Percentiles rank a stretch among this genome's conserved stretches.
Evolutionary conservation across 2,329 filamentous ascomycete genomes (phyloP).

Genomic region (Dendryphion nanum): DNA sequence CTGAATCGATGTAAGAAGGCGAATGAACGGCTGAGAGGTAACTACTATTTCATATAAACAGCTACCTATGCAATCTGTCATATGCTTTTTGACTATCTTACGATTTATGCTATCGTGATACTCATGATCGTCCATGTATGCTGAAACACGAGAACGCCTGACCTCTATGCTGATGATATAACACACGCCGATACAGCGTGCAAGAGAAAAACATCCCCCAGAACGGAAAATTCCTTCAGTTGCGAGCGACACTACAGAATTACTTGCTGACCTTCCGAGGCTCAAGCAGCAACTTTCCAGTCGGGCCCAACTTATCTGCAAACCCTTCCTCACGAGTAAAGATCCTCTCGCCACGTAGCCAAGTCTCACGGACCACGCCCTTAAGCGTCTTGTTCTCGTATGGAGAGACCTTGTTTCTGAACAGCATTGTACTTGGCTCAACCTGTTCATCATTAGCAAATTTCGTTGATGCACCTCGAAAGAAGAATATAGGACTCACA

Average conservation of each 20-base stretch:
- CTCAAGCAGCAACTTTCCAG: constrained; percentile 53
- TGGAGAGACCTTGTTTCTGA: constrained; percentile 88
- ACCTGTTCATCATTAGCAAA: constrained; percentile 25
- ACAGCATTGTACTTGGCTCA: constrained; percentile 76
- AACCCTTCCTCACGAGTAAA: constrained; percentile 68
- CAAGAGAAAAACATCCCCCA: background rate
- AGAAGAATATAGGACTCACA: constrained; percentile 51
- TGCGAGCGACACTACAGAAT: background rate
- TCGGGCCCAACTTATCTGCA: constrained; percentile 55
- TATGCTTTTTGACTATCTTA: too few relatives aligned
- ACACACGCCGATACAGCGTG: constrained; percentile 2
- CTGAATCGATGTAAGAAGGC: too few relatives aligned
- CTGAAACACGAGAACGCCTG: too few relatives aligned
- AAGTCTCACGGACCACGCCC: constrained; percentile 81
- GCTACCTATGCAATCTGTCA: too few relatives aligned
- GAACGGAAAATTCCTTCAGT: background rate
- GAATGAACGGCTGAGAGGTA: constrained; percentile 13
- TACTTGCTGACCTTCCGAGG: constrained; percentile 31
- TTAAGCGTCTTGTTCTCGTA: constrained; percentile 79
- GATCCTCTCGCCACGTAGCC: constrained; percentile 74
- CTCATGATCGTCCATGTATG: too few relatives aligned
- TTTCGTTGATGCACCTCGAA: background rate
- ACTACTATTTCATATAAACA: too few relatives aligned
- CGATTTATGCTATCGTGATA: too few relatives aligned
- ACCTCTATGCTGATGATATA: constrained; percentile 10